Evolutionary conservation across 495 filamentous ascomycete genomes (phyloP).

Genomic region (Aspergillus cristatus): DNA sequence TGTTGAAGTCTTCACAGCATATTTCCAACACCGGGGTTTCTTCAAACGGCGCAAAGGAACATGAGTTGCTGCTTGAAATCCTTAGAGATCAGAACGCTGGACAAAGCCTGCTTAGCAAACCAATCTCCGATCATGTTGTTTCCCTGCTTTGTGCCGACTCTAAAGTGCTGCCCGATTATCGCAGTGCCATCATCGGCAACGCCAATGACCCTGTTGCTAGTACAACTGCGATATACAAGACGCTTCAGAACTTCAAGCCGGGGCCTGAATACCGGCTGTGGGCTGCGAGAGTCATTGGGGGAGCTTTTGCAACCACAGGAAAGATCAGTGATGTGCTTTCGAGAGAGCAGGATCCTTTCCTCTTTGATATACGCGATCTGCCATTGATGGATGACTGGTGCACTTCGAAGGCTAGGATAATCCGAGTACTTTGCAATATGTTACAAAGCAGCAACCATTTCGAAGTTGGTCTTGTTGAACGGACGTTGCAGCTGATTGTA

Average conservation of each 20-base stretch:
- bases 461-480: conserved; percentile 68
- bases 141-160: conserved; percentile 68
- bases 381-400: conserved; percentile 10
- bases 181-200: conserved; percentile 51
- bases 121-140: conserved; percentile 60
- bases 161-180: conserved; percentile 42
- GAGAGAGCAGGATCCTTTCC: conserved; percentile 28
- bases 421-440: conserved; percentile 58
- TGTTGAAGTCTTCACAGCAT: conserved; percentile 53
- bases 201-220: conserved; percentile 53
- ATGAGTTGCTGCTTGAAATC: conserved; percentile 62
- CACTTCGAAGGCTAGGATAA: conserved; percentile 41
- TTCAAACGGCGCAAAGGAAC: conserved; percentile 53
- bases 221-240: conserved; percentile 62
- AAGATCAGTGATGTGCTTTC: conserved; percentile 37
- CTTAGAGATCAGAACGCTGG: conserved; percentile 58
- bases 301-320: conserved; percentile 71
- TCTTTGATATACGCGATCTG: conserved; percentile 11
- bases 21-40: conserved; percentile 51
- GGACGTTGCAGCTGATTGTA: conserved; percentile 61
- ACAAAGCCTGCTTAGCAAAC: conserved; percentile 54
- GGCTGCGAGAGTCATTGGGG: conserved; percentile 75
- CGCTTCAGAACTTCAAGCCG: conserved; percentile 50
- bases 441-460: conserved; percentile 51
- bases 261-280: conserved; percentile 68